Percentiles rank a stretch among this genome's conserved stretches.
phyloP scores from a whole-genome alignment of 257 asterid species.

The Mitragyna speciosa region DNA sequence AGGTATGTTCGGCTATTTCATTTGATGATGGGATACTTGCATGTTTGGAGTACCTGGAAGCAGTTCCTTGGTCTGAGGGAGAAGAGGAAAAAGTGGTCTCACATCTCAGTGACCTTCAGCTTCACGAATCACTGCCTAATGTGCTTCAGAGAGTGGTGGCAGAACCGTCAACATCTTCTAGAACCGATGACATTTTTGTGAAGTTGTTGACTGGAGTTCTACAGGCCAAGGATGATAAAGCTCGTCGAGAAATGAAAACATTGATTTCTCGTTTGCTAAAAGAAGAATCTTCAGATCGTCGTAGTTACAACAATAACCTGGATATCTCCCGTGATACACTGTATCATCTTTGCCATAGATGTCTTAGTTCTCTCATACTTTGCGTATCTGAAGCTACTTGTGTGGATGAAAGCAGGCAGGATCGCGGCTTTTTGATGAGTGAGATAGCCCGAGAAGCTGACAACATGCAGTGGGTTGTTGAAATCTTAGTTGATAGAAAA shows the following conservation, averaged over 20 bases:
- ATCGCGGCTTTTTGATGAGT: constrained; percentile 77
- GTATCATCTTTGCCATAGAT: constrained; percentile 72
- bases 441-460: constrained; percentile 88
- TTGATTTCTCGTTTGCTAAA: constrained; percentile 55
- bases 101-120: constrained; percentile 56
- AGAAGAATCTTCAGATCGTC: constrained; percentile 39
- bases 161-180: constrained; percentile 62
- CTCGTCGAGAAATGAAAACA: constrained; percentile 75
- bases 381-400: constrained; percentile 67
- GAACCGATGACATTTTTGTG: constrained; percentile 66
- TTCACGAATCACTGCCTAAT: constrained; percentile 40
- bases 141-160: constrained; percentile 72
- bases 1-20: constrained; percentile 76
- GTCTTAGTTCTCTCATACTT: constrained; percentile 68
- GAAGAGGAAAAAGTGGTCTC: constrained; percentile 72
- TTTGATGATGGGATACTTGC: constrained; percentile 74
- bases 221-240: constrained; percentile 77
- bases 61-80: constrained; percentile 84
- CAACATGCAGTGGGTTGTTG: constrained; percentile 83
- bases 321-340: constrained; percentile 63
- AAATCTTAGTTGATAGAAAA: constrained; percentile 60
- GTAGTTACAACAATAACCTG: constrained; percentile 20
- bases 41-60: constrained; percentile 78
- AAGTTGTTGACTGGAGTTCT: constrained; percentile 58
- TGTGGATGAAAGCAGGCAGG: constrained; percentile 54